phyloP scores from a whole-genome alignment of 129 eudicot genomes.

The Centaurea solstitialis region DNA sequence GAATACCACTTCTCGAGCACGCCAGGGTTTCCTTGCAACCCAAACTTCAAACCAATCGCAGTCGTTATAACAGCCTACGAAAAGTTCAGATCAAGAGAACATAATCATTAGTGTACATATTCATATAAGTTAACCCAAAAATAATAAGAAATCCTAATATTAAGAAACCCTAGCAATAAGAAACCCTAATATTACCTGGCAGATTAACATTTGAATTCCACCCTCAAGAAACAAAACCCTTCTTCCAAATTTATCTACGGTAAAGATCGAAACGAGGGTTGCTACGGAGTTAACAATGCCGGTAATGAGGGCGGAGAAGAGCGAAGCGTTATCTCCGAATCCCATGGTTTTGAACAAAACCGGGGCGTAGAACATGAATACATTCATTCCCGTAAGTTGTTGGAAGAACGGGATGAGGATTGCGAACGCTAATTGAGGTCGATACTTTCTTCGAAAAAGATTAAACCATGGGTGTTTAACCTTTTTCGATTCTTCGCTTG shows the following conservation, averaged over 20 bases:
- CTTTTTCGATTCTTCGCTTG: constrained; percentile 44
- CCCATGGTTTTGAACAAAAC: constrained; percentile 63
- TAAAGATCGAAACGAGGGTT: constrained; percentile 36
- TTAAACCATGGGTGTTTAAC: constrained; percentile 47
- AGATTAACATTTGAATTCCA: constrained; percentile 47
- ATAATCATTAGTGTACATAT: not conserved
- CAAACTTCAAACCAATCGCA: constrained; percentile 40
- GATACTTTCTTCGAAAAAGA: constrained; percentile 36
- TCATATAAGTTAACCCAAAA: not conserved
- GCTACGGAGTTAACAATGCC: constrained; percentile 41
- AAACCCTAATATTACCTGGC: too few relatives aligned
- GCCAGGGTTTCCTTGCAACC: constrained; percentile 40
- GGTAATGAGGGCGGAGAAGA: constrained; percentile 49
- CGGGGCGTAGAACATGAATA: constrained; percentile 63
- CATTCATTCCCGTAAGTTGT: constrained; percentile 64
- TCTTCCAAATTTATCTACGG: constrained; percentile 44
- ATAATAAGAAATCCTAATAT: not conserved
- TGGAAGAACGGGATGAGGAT: constrained; percentile 51
- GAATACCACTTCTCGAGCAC: constrained; percentile 41
- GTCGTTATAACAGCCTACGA: constrained; percentile 34
- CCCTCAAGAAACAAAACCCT: constrained; percentile 43
- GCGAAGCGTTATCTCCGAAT: constrained; percentile 46
- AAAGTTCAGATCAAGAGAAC: not conserved
- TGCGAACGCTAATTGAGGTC: constrained; percentile 55
- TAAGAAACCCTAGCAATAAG: too few relatives aligned